A percentile compares a stretch with the other conserved stretches of the same genome.
Evolutionary conservation across 202 grass and related monocot species (phyloP).

Genomic region (Panicum virgatum): DNA sequence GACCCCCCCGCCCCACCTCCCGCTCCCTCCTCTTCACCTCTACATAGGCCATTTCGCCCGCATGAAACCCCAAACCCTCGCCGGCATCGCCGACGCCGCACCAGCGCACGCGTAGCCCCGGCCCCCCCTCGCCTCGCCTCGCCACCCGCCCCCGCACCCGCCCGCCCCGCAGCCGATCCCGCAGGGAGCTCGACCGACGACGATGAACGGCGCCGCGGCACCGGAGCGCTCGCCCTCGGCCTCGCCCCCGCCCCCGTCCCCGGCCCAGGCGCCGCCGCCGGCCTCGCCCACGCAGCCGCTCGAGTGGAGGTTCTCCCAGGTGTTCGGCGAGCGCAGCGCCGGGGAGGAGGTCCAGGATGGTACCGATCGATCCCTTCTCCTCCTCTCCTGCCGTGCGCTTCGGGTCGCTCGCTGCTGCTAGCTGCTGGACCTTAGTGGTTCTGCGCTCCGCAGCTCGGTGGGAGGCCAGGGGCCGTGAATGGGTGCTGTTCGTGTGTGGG

Average conservation of each 20-base stretch:
- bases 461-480: conserved; percentile 15
- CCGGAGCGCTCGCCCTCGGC: conserved; percentile 46
- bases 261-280: conserved; percentile 19
- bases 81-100: conserved; percentile 37
- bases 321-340: conserved; percentile 76
- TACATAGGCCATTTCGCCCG: conserved; percentile 46
- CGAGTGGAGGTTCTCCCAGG: conserved; percentile 90
- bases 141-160: conserved; percentile 8
- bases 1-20: background rate
- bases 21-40: background rate
- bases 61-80: conserved; percentile 73
- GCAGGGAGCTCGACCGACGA: conserved; percentile 24
- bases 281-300: conserved; percentile 27
- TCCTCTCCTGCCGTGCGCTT: conserved; percentile 14
- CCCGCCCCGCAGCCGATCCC: conserved; percentile 32
- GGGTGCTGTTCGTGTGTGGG: background rate
- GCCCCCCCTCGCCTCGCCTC: background rate
- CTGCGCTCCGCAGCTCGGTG: conserved; percentile 22
- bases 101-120: conserved; percentile 30
- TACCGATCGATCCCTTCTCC: conserved; percentile 49
- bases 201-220: conserved; percentile 50
- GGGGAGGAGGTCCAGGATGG: conserved; percentile 91
- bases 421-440: conserved; percentile 47
- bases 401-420: conserved; percentile 15
- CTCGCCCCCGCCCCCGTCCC: conserved; percentile 33